Evolutionary conservation across 495 filamentous ascomycete species (phyloP).

Genomic region (Penicillium pulvis): DNA sequence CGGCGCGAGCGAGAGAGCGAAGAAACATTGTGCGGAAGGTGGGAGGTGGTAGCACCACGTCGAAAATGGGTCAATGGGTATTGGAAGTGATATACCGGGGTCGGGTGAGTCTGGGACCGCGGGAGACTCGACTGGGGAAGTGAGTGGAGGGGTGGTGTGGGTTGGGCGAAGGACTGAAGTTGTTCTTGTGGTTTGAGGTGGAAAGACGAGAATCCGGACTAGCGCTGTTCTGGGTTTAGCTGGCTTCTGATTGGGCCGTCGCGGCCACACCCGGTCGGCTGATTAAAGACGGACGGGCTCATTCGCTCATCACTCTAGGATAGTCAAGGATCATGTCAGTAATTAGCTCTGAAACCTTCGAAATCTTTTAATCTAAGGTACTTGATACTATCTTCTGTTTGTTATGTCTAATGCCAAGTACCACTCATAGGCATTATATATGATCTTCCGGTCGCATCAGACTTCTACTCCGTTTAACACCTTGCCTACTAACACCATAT

Average conservation of each 20-base stretch:
- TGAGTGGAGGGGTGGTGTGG: constrained; percentile 40
- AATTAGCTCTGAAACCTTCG: too few relatives aligned
- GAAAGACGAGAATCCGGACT: constrained; percentile 49
- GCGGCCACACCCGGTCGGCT: constrained; percentile 19
- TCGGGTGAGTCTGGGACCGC: constrained; percentile 27
- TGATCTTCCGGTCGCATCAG: constrained; percentile 1
- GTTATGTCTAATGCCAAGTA: background rate
- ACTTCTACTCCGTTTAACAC: background rate
- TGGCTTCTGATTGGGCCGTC: constrained; percentile 38
- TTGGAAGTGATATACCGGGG: constrained; percentile 22
- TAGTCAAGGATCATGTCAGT: background rate
- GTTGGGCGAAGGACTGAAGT: constrained; percentile 40
- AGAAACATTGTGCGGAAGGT: constrained; percentile 51
- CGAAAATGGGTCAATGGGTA: constrained; percentile 36
- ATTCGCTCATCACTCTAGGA: constrained; percentile 15
- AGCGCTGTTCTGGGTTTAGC: constrained; percentile 42
- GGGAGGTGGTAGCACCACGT: constrained; percentile 36
- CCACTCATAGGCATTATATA: background rate
- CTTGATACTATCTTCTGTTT: background rate
- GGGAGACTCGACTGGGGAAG: constrained; percentile 28
- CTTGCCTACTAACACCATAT: background rate
- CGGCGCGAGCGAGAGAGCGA: constrained; percentile 48
- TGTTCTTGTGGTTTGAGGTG: constrained; percentile 48
- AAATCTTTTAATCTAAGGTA: too few relatives aligned
- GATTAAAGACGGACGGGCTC: constrained; percentile 28